Evolutionary conservation across 148 eudicot species (phyloP), one percentile per base, ranked within the genome.

Genomic region (Talinum fruticosum): DNA sequence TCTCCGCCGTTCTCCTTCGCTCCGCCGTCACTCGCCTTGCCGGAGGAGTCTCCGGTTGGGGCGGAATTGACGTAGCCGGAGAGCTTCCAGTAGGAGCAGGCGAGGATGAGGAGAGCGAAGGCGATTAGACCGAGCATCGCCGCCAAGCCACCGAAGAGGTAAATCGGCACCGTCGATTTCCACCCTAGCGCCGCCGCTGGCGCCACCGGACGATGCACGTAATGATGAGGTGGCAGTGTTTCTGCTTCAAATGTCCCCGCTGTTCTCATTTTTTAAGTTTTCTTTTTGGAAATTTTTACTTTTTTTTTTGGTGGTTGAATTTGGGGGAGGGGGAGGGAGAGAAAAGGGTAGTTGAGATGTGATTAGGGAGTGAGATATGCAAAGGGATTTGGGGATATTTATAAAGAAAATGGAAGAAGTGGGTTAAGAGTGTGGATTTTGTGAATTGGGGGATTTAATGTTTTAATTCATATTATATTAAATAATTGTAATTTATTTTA

Each of bases 101-200:
- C 97, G 2, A 92, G 91, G 57, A 90, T 85, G n/a, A 92, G 68
- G 24, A 92, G 85, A 28, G 97, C 94, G 32, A 92, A 89, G 0
- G 95, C 97, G 3, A 92, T 92, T 30, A 92, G 82, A 0, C 93
- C 94, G 18, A 90, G 68, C 92, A 90, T 89, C 10, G 94, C 97
- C 0, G 97, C 97, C 18, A 92, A 54, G 0, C 97, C 97, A 1
- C 97, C 97, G 81, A 92, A 90, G 0, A 92, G 80, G 79, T 92
- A 92, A 23, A 59, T n/a, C 14, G 97, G 94, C 16, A 92, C 88
- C 53, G 97, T 93, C 2, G 97, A 90, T 83, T 90, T 91, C 97
- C 94, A 92, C 45, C 68, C 82, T 0, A 74, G 45, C 29, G 45
- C 19, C 8, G 65, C 15, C 1, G 79, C 28, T n/a, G 87, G 1